A percentile compares a stretch with the other conserved stretches of the same genome.
Evolutionary conservation across 164 flowering plant genomes (phyloP).

Genomic region (Echeveria elegans): DNA sequence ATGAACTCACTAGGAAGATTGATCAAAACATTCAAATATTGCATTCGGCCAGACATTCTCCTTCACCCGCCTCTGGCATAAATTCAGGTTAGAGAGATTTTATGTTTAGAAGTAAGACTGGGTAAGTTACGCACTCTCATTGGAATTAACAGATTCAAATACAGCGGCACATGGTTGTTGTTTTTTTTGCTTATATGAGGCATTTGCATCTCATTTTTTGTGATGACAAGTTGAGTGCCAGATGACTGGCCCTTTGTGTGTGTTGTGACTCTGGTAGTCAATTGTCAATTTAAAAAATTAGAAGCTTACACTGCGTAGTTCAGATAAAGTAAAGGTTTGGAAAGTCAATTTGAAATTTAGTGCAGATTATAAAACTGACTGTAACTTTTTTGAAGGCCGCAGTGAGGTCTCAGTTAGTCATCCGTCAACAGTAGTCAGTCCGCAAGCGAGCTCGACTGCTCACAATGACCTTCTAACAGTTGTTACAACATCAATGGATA

Average conservation of each 20-base stretch:
- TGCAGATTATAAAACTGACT: background rate
- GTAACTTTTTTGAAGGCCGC: slow-evolving; percentile 13
- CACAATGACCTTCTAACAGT: slow-evolving; percentile 16
- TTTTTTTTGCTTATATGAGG: background rate
- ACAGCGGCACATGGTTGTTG: background rate
- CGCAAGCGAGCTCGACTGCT: slow-evolving; percentile 20
- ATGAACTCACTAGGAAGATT: slow-evolving; percentile 56
- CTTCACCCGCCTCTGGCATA: slow-evolving; percentile 22
- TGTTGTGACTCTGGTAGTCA: too few species aligned
- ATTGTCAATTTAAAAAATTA: too few species aligned
- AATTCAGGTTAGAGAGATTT: slow-evolving; percentile 37
- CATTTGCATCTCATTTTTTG: background rate
- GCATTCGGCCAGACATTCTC: slow-evolving; percentile 58
- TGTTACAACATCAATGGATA: slow-evolving; percentile 33
- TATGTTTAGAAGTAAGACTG: too few species aligned
- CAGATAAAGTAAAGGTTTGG: background rate
- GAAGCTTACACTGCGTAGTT: too few species aligned
- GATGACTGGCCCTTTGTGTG: too few species aligned
- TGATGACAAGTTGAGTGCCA: background rate
- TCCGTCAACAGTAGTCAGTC: slow-evolving; percentile 10
- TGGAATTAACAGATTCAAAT: background rate
- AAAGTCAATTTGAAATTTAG: background rate
- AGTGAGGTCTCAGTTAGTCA: slow-evolving; percentile 21
- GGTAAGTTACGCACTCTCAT: too few species aligned
- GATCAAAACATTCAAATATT: slow-evolving; percentile 48